A percentile compares a stretch with the other conserved stretches of the same genome.
These are phyloP conservation scores for Rhodotorula sp. DNA, from an alignment of 1,284 basidiomycete species.

Conservation along the genomic window DNA sequence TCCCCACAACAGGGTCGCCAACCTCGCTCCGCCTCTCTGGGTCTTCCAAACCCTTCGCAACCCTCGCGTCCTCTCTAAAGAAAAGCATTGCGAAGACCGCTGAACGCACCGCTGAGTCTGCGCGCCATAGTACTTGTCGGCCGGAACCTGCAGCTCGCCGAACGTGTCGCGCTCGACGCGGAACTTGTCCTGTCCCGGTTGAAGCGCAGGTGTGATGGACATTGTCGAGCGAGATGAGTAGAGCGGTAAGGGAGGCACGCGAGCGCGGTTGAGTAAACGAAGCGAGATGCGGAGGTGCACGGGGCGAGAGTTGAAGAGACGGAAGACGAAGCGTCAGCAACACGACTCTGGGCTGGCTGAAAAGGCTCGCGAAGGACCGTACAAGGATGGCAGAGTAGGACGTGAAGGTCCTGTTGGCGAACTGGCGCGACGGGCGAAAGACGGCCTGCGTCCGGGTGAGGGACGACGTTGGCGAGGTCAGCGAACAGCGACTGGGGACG, in stretches of 20 bases:
- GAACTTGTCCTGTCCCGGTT: constrained; percentile 41
- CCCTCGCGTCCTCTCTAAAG: background rate
- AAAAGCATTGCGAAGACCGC: background rate
- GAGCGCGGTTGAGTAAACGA: background rate
- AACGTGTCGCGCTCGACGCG: constrained; percentile 75
- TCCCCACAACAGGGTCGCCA: background rate
- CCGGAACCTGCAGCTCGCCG: constrained; percentile 87
- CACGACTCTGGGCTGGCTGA: background rate
- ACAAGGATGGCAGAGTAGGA: constrained; percentile 33
- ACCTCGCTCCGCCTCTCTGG: background rate
- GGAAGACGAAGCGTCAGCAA: background rate
- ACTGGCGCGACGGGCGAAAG: constrained; percentile 15
- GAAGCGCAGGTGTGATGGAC: constrained; percentile 22
- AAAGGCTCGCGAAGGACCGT: background rate
- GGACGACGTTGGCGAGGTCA: background rate
- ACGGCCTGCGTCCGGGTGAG: constrained; percentile 6
- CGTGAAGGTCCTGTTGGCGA: constrained; percentile 28
- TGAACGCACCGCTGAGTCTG: constrained; percentile 83
- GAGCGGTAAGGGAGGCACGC: background rate
- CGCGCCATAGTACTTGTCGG: constrained; percentile 96
- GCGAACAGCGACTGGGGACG: background rate
- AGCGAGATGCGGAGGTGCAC: background rate
- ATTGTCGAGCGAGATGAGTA: background rate
- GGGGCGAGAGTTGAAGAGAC: background rate
- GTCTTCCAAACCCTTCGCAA: background rate